A percentile compares a stretch with the other conserved stretches of the same genome.
These are phyloP conservation scores for Paecilomyces sp. DNA, from an alignment of 2,329 filamentous ascomycete genomes.

Conservation along the genomic window DNA sequence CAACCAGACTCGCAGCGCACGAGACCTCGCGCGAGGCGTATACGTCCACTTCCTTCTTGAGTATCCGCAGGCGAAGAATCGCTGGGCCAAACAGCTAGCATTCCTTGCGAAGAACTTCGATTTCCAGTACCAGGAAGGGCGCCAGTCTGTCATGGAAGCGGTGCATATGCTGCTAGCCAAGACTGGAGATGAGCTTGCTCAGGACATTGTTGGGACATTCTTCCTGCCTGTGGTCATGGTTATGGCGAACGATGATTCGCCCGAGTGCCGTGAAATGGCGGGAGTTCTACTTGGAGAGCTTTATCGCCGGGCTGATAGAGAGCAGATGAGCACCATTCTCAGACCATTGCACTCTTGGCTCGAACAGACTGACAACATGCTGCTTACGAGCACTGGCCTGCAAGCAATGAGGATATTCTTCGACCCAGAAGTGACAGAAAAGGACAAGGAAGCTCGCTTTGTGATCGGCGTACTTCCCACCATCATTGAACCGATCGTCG, in stretches of 20 bases:
- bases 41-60: slow-evolving; percentile 93
- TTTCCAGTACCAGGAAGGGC: slow-evolving; percentile 80
- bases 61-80: slow-evolving; percentile 83
- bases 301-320: slow-evolving; percentile 69
- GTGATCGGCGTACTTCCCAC: slow-evolving; percentile 48
- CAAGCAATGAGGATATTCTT: slow-evolving; percentile 81
- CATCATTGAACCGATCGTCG: slow-evolving; percentile 47
- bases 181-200: slow-evolving; percentile 70
- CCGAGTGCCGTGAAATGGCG: slow-evolving; percentile 77
- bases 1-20: slow-evolving; percentile 81
- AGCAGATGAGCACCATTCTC: slow-evolving; percentile 64
- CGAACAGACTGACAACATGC: slow-evolving; percentile 62
- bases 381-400: slow-evolving; percentile 65
- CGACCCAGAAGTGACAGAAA: slow-evolving; percentile 58
- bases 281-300: slow-evolving; percentile 71
- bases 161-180: slow-evolving; percentile 81
- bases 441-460: slow-evolving; percentile 60
- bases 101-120: slow-evolving; percentile 88
- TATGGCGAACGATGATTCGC: slow-evolving; percentile 79
- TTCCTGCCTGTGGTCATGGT: slow-evolving; percentile 83
- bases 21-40: slow-evolving; percentile 78
- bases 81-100: slow-evolving; percentile 80
- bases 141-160: slow-evolving; percentile 88
- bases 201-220: slow-evolving; percentile 71
- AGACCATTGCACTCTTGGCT: slow-evolving; percentile 68